Conservation (phyloP, 2,329 filamentous ascomycete genomes). For the Colletotrichum neosansevieriae region DNA sequence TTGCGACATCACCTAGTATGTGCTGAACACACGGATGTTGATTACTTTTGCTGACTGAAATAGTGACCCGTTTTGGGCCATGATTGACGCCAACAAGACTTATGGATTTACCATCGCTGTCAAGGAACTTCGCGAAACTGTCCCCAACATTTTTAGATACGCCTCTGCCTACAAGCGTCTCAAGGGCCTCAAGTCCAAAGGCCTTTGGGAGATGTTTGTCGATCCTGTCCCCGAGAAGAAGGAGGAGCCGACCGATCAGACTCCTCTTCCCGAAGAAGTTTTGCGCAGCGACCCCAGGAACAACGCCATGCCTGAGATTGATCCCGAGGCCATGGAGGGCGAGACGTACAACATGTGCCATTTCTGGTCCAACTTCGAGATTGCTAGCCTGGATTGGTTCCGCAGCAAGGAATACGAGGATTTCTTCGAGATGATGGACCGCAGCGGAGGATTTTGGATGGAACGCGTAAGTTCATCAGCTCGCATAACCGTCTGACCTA, state of each 20-base stretch:
- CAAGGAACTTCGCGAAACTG: constrained; percentile 96
- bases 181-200: constrained; percentile 90
- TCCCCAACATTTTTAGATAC: constrained; percentile 98
- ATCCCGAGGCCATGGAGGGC: constrained; percentile 94
- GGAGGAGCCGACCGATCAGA: constrained; percentile 68
- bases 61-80: constrained; percentile 94
- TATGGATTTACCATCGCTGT: constrained; percentile 99
- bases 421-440: constrained; percentile 99
- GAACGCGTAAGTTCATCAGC: constrained; percentile 78
- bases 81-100: constrained; percentile 95
- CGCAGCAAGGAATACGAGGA: constrained; percentile 97
- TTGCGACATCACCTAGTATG: constrained; percentile 97
- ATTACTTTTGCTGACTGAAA: constrained; percentile 26
- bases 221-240: constrained; percentile 78
- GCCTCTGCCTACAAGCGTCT: constrained; percentile 97
- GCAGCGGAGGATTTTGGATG: constrained; percentile 98
- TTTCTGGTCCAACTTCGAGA: constrained; percentile 99
- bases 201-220: constrained; percentile 98
- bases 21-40: neutral
- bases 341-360: constrained; percentile 99
- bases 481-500: constrained; percentile 4
- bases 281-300: constrained; percentile 79
- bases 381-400: constrained; percentile 94
- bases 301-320: constrained; percentile 81
- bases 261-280: constrained; percentile 83